Evolutionary conservation across 805 yeast genomes (phyloP), one percentile per base, ranked within the genome.

Genomic region (Kuraishia ogatae): DNA sequence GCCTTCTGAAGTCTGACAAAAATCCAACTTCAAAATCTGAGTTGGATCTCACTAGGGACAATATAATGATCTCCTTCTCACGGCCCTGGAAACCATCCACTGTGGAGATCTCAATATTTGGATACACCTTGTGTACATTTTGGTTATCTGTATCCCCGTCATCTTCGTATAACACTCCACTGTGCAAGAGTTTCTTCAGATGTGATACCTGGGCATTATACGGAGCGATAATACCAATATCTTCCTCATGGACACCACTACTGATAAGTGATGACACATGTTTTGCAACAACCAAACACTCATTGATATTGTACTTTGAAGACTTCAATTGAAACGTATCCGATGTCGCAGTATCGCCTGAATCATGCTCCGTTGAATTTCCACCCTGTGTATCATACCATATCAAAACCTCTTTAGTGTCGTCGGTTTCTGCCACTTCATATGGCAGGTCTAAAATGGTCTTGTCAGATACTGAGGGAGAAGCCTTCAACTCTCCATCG

Each of bases 71-170:
- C 62, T 92, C 96, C 67, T 93, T 94, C 65, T 93, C 99, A 58
- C 97, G 75, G 1, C 99, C 99, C 72, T 93, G 99, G 64, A 93
- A 94, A 1, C 97, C 97, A 71, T 93, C 99, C 3, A 93, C 93
- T 0, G 97, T 89, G 3, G 96, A 82, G 0, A 92, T 80, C 64
- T 93, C 98, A 5, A 93, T 71, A 2, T 58, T 64, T 0, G 79
- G 75, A 52, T 70, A 71, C 3, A 35, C 43, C 13, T 15, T 35
- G 20, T 66, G 66, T 11, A 54, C 52, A 8, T 60, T 58, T 35
- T 17, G 3, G 20, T 23, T 2, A 15, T 49, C 43, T 46, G 21
- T 48, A 19, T 52, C 52, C 1, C 53, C 59, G 28, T 56, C 61
- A 17, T 58, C 63, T 6, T 54, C 57, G 20, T 47, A 50, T 11